Base-by-base conservation (phyloP, 345 rosid genomes). In the Gossypium anomalum region DNA sequence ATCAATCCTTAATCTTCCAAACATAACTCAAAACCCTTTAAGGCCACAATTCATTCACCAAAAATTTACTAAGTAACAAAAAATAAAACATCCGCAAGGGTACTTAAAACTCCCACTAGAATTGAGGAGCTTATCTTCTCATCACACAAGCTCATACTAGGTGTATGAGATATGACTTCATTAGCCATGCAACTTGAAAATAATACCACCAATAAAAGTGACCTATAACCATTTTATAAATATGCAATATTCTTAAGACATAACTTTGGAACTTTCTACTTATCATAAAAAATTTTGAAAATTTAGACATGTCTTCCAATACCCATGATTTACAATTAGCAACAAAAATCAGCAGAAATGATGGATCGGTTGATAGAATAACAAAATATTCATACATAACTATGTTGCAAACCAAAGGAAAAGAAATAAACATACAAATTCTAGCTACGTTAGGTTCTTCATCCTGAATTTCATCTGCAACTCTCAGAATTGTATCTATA, bases 391-490 rank as follows among this genome's bases (percentile, higher is more conserved):
- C 47, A 52, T 29, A 5, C 20, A 56, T 13, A 51, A 29, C 1
- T 43, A 71, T 75, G 29, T 17, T 4, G 49, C 12, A 73, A 13
- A 17, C 38, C 1, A 60, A 38, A 59, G 41, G 14, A 9, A 15
- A 72, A 29, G 70, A 11, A 60, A 17, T 41, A 71, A 48, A 70
- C 93, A 53, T 87, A 94, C 98, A 80, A 43, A 95, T 93, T 80
- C 99, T 89, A 45, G 99, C 85, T 44, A 95, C 65, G 72, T 71
- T 87, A 60, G 99, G 96, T 80, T 93, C 94, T 83, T 89, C 99
- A 68, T 87, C 98, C 83, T 93, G 98, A 64, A 94, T 90, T 78
- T 91, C 99, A 84, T 95, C 99, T 0, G 99, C 98, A 76, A 91
- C 93, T 84, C 94, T 87, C n/a, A 95, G 76, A 75, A 95, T 95